Evolutionary conservation across 192 early-diverging fungal species (phyloP).

Genomic region (Podila minutissima): DNA sequence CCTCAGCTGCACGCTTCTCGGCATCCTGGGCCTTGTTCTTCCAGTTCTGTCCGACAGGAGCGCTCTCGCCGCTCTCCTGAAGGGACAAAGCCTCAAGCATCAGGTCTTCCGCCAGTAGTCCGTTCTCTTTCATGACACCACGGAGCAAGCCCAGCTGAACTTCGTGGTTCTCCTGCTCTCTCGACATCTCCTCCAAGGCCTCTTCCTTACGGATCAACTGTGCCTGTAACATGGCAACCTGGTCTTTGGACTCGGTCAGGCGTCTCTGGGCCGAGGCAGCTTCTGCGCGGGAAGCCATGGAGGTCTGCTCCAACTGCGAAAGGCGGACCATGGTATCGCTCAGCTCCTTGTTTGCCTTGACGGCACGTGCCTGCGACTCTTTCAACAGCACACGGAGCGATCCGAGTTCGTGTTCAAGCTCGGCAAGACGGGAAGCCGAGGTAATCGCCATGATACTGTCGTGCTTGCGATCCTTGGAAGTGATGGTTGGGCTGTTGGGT

Average conservation of each 20-base stretch:
- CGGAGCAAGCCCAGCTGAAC: constrained; percentile 60
- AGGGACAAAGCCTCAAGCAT: constrained; percentile 19
- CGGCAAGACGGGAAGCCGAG: constrained; percentile 25
- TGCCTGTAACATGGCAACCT: constrained; percentile 43
- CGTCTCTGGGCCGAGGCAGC: constrained; percentile 50
- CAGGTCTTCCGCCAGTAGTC: constrained; percentile 41
- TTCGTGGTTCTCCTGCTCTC: constrained; percentile 60
- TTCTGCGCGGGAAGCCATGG: constrained; percentile 58
- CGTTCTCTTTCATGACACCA: constrained; percentile 54
- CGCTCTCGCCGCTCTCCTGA: background rate
- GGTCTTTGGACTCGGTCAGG: constrained; percentile 54
- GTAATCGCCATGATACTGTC: constrained; percentile 42
- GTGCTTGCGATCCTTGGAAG: constrained; percentile 42
- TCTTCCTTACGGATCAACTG: constrained; percentile 55
- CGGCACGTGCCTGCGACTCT: constrained; percentile 35
- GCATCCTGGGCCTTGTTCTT: constrained; percentile 21
- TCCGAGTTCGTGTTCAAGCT: constrained; percentile 51
- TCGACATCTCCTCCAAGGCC: constrained; percentile 42
- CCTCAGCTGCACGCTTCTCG: constrained; percentile 22
- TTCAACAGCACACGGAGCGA: constrained; percentile 32
- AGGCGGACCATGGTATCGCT: constrained; percentile 56
- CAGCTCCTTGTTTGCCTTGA: constrained; percentile 41
- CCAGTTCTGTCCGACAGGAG: background rate
- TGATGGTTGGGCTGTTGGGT: background rate
- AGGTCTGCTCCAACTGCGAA: constrained; percentile 57